Evolutionary conservation across 768 basidiomycete species (phyloP), one percentile per base, ranked within the genome.

Genomic region (Calocybe gangraenosa): DNA sequence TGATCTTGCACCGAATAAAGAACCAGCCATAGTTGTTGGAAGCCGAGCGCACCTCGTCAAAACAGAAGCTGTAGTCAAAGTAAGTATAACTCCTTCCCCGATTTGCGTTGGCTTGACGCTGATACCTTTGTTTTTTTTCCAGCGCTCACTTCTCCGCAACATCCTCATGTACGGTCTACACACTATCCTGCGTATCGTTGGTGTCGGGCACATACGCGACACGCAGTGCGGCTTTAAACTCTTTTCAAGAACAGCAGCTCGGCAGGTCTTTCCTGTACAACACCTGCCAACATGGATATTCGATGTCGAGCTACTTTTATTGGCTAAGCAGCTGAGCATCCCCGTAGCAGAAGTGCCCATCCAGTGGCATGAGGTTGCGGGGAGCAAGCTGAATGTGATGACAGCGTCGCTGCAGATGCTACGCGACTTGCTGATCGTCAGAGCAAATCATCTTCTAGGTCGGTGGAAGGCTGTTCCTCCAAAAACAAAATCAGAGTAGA

Each of bases 181-280:
- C 62, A 83, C 89, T 15, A 82, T 93, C 59, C 76, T 96, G 7
- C 82, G 86, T 28, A 78, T 95, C 37, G 82, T 95, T 22, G 93
- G 94, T 37, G 92, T 93, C 2, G 85, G 85, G 7, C 84, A 91
- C 58, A 87, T 95, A 49, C 81, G 89, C 19, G 93, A 96, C 68
- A 97, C 94, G 14, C 94, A 96, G 61, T 96, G 94, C 59, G 94
- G 94, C 23, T 97, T 97, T 81, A 97, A 97, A 67, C 78, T 97
- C 20, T 94, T 95, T 67, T 83, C 92, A 13, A 88, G 92, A 9
- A 57, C 71, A 2, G 84, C 92, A 0, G 92, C 92, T 7, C 79
- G 74, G 41, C 77, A 78, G 47, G 82, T 97, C 49, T 97, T 95
- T 65, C 91, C 91, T 0, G 73, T 75, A 1, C 85, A 95, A 58